Evolutionary conservation across 2,329 filamentous ascomycete species (phyloP), one percentile per base, ranked within the genome.

Genomic region (Hypoxylon sp.): DNA sequence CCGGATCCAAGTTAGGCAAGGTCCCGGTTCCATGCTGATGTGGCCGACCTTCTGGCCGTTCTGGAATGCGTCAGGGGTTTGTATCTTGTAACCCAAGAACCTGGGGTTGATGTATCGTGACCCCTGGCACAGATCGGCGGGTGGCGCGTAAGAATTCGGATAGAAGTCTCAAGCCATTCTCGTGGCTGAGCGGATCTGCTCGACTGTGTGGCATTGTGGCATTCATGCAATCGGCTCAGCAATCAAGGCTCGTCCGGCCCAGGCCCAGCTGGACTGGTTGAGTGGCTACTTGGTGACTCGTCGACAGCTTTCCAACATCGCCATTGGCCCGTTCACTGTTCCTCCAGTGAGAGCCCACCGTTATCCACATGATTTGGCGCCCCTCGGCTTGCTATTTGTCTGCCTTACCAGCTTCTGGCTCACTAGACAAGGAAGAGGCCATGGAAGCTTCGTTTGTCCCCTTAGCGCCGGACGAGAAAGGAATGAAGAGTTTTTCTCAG

Each of bases 181-280:
- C 20, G 47, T 49, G 47, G 47, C 47, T 49, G 23, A 49, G 48
- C 47, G 35, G 6, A n/a, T n/a, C n/a, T n/a, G n/a, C n/a, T n/a
- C n/a, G n/a, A n/a, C n/a, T n/a, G n/a, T n/a, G n/a, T n/a, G n/a
- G n/a, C n/a, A n/a, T n/a, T n/a, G n/a, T n/a, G n/a, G n/a, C n/a
- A n/a, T n/a, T n/a, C n/a, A n/a, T n/a, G n/a, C n/a, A n/a, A n/a
- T n/a, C n/a, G n/a, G n/a, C n/a, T n/a, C n/a, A n/a, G n/a, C n/a
- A n/a, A n/a, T n/a, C n/a, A n/a, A n/a, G n/a, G n/a, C n/a, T n/a
- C n/a, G n/a, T n/a, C n/a, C n/a, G n/a, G n/a, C n/a, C n/a, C n/a
- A n/a, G n/a, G n/a, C n/a, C n/a, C n/a, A n/a, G n/a, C n/a, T n/a
- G n/a, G n/a, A n/a, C n/a, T n/a, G n/a, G n/a, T n/a, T n/a, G 11